These are phyloP conservation scores for Arabidopsis hybrid DNA, from an alignment of 441 rosid genomes.

Conservation along the genomic window DNA sequence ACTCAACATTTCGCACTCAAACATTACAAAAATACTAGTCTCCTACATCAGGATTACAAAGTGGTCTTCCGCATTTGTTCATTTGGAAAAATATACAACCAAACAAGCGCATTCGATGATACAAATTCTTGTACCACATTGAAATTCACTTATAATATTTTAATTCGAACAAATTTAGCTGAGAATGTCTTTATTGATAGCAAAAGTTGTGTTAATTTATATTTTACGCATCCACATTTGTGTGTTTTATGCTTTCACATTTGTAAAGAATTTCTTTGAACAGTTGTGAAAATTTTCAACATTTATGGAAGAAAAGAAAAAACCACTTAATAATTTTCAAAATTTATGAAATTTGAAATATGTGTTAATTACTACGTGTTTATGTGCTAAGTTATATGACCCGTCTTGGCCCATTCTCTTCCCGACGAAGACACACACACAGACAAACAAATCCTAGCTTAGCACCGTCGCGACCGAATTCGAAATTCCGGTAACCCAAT, in stretches of 20 bases:
- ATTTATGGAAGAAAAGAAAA: not conserved
- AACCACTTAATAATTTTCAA: not conserved
- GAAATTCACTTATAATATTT: not conserved
- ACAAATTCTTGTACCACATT: not conserved
- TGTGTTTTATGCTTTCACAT: too few species aligned
- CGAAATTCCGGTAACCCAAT: constrained; percentile 8
- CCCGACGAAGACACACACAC: constrained; percentile 31
- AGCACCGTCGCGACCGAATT: constrained; percentile 44
- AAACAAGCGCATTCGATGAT: too few species aligned
- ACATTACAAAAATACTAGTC: too few species aligned
- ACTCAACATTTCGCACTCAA: too few species aligned
- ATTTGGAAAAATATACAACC: not conserved
- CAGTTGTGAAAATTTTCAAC: too few species aligned
- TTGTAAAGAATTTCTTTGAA: too few species aligned
- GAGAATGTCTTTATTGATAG: constrained; percentile 3
- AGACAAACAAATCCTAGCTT: constrained; percentile 30
- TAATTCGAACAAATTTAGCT: not conserved
- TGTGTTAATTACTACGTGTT: constrained; percentile 28
- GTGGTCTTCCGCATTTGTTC: not conserved
- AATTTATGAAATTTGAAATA: constrained; percentile 15
- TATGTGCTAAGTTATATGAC: constrained; percentile 28
- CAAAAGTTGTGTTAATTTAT: not conserved
- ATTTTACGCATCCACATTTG: not conserved
- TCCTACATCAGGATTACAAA: too few species aligned
- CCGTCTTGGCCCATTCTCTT: constrained; percentile 29